A percentile compares a stretch with the other conserved stretches of the same genome.
These are phyloP conservation scores for Auricularia cornea DNA, from an alignment of 768 basidiomycete genomes.

Conservation along the genomic window DNA sequence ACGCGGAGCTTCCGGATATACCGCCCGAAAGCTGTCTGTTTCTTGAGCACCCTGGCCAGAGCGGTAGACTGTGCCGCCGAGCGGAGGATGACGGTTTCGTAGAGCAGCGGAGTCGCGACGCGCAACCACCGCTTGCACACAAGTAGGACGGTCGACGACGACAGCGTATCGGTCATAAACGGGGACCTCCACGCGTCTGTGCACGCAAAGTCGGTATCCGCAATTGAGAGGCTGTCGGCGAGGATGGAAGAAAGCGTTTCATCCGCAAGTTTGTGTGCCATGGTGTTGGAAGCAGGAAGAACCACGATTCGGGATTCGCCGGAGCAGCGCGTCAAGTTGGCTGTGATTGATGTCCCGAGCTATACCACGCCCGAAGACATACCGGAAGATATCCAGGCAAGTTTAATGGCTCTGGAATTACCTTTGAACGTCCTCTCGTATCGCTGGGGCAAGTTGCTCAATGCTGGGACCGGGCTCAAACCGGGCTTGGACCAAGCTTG, in stretches of 20 bases:
- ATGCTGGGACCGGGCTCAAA: too few relatives aligned
- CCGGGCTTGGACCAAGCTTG: too few relatives aligned
- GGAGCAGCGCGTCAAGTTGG: too few relatives aligned
- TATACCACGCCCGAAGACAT: too few relatives aligned
- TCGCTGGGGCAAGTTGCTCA: too few relatives aligned
- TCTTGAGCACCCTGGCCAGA: background rate
- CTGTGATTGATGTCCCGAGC: too few relatives aligned
- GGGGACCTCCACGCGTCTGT: background rate
- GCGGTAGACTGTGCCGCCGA: background rate
- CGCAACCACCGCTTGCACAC: conserved; percentile 1
- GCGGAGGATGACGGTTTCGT: background rate
- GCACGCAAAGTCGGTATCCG: background rate
- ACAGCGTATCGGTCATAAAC: background rate
- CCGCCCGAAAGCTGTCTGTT: background rate
- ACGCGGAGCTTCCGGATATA: background rate
- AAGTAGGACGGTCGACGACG: background rate
- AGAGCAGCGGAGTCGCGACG: background rate
- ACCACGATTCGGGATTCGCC: too few relatives aligned
- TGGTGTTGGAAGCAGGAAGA: too few relatives aligned
- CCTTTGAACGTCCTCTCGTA: too few relatives aligned
- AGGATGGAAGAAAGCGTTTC: background rate
- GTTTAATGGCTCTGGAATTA: too few relatives aligned
- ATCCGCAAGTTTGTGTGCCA: too few relatives aligned
- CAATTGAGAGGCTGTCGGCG: background rate
- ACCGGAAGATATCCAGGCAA: too few relatives aligned